Conservation (phyloP, 2,329 filamentous ascomycete species). For the Hypoxylon sp. region DNA sequence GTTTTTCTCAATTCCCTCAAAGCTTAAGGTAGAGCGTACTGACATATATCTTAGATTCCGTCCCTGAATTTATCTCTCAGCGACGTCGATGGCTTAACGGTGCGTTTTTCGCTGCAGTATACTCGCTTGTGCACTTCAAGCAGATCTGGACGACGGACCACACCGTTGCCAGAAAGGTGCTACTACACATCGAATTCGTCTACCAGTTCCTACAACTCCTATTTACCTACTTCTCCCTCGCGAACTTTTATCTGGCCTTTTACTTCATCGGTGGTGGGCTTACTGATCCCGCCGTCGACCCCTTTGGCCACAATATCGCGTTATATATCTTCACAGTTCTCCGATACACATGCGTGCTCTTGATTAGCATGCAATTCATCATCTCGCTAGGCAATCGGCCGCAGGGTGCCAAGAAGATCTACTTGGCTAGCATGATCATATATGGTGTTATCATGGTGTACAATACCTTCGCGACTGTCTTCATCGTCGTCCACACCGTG, state of each 20-base stretch:
- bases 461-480: conserved; percentile 89
- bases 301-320: conserved; percentile 90
- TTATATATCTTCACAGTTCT: conserved; percentile 88
- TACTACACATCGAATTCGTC: conserved; percentile 94
- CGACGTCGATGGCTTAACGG: conserved; percentile 97
- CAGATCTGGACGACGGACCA: conserved; percentile 97
- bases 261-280: conserved; percentile 97
- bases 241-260: conserved; percentile 99
- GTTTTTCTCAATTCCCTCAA: conserved; percentile 49
- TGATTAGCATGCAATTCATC: conserved; percentile 97
- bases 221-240: conserved; percentile 98
- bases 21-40: conserved; percentile 43
- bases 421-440: conserved; percentile 88
- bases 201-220: conserved; percentile 94
- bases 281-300: conserved; percentile 83
- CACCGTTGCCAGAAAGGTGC: conserved; percentile 86
- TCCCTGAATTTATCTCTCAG: conserved; percentile 98
- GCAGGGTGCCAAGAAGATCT: conserved; percentile 93
- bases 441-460: conserved; percentile 96
- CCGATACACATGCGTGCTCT: conserved; percentile 85
- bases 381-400: conserved; percentile 95
- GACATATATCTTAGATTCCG: conserved; percentile 73
- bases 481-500: conserved; percentile 89
- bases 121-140: conserved; percentile 93
- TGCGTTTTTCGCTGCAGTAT: conserved; percentile 98